phyloP scores from a whole-genome alignment of 225 moss, liverwort and hornwort species.

The Marchantia polymorpha region DNA sequence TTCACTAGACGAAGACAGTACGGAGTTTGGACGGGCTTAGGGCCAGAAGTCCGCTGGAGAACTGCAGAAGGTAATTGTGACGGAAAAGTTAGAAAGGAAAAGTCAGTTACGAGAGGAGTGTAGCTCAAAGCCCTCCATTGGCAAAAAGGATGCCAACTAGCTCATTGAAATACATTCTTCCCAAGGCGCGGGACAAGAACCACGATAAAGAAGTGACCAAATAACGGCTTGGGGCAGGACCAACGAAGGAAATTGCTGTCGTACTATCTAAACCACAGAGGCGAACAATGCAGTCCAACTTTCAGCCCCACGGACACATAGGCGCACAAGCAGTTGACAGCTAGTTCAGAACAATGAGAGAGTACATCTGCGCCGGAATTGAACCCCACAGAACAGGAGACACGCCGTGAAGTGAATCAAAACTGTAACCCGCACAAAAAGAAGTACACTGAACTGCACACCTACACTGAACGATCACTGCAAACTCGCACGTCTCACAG shows the following conservation, averaged over 20 bases:
- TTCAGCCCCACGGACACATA: constrained; percentile 4
- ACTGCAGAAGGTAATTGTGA: neutral
- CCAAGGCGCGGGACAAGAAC: neutral
- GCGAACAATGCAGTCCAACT: constrained; percentile 5
- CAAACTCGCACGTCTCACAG: constrained; percentile 12
- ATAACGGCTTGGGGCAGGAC: neutral
- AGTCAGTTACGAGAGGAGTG: neutral
- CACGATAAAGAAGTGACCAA: constrained; percentile 6
- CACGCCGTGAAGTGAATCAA: neutral
- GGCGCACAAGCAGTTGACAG: neutral
- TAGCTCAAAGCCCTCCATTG: neutral
- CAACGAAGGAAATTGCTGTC: neutral
- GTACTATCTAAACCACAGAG: neutral
- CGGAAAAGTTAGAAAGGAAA: neutral
- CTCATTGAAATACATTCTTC: constrained; percentile 4
- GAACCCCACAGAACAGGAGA: neutral
- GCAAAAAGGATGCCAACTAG: neutral
- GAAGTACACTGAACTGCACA: constrained; percentile 1
- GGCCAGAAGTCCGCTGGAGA: neutral
- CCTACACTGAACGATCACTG: neutral
- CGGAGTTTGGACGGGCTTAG: neutral
- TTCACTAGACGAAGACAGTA: neutral
- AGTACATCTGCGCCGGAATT: neutral
- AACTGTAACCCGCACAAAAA: neutral
- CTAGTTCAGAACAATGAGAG: neutral